Evolutionary conservation across 2,329 filamentous ascomycete species (phyloP).

Genomic region (Ceratocystis colombiana): DNA sequence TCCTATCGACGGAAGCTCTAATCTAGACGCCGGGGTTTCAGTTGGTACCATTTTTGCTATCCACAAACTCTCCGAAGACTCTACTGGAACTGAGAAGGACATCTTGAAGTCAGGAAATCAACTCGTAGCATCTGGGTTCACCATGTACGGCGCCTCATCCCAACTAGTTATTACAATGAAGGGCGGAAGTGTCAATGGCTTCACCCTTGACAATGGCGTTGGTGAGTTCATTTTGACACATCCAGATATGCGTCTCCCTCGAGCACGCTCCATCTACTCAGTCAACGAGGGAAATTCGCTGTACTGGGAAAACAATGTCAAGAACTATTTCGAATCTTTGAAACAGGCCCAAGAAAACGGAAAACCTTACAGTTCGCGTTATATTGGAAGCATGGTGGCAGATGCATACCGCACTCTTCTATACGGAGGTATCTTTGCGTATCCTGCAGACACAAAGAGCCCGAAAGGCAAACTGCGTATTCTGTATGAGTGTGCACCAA

Average conservation of each 20-base stretch:
- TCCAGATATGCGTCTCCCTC: conserved; percentile 82
- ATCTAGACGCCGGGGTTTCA: conserved; percentile 93
- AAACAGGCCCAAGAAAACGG: conserved; percentile 65
- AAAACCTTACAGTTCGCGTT: conserved; percentile 89
- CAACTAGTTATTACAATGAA: conserved; percentile 97
- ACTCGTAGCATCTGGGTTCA: conserved; percentile 91
- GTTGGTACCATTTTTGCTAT: conserved; percentile 96
- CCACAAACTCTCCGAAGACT: conserved; percentile 74
- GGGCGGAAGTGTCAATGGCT: conserved; percentile 84
- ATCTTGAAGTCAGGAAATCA: conserved; percentile 83
- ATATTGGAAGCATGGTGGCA: conserved; percentile 97
- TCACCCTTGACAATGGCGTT: conserved; percentile 91
- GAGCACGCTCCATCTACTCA: conserved; percentile 77
- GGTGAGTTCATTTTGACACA: conserved; percentile 99
- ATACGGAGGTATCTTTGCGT: conserved; percentile 95
- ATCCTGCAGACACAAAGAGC: conserved; percentile 95
- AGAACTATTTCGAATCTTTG: conserved; percentile 78
- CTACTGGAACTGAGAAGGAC: conserved; percentile 68
- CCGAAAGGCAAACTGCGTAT: conserved; percentile 97
- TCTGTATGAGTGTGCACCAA: conserved; percentile 94
- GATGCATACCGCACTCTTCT: conserved; percentile 92
- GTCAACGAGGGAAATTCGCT: conserved; percentile 97
- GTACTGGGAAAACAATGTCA: conserved; percentile 86
- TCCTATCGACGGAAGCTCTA: conserved; percentile 94
- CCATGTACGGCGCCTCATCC: conserved; percentile 96